Evolutionary conservation across 148 eudicot species (phyloP).

Genomic region (Mesembryanthemum crystallinum): DNA sequence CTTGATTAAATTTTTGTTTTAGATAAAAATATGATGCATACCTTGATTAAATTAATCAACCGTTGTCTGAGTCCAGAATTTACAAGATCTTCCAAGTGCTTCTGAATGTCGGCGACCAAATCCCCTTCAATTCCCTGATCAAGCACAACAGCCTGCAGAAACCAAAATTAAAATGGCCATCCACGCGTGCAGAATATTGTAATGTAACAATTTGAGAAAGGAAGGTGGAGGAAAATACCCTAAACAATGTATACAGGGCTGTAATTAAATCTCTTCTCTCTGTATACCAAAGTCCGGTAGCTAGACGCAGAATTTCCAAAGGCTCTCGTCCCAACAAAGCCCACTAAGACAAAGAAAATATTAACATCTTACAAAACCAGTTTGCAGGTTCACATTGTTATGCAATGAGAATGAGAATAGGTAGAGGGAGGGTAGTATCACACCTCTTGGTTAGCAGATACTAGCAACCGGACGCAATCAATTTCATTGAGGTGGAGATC

Average conservation of each 20-base stretch:
- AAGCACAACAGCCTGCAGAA: constrained; percentile 84
- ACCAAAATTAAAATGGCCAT: background rate
- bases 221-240: constrained; percentile 48
- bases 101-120: constrained; percentile 75
- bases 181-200: background rate
- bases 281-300: constrained; percentile 94
- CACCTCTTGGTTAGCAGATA: constrained; percentile 95
- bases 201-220: background rate
- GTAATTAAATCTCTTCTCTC: constrained; percentile 93
- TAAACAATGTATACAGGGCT: constrained; percentile 68
- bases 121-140: constrained; percentile 88
- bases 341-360: constrained; percentile 56
- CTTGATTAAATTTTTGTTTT: constrained; percentile 83
- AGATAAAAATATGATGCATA: too few species aligned
- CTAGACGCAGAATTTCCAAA: constrained; percentile 75
- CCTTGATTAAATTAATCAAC: constrained; percentile 78
- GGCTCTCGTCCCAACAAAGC: constrained; percentile 86
- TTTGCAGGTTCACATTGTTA: constrained; percentile 2
- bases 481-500: constrained; percentile 97
- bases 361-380: background rate
- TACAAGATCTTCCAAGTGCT: constrained; percentile 74
- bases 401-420: background rate
- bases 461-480: constrained; percentile 83
- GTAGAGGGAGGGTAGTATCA: constrained; percentile 1
- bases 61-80: constrained; percentile 72